Base-by-base conservation (phyloP, 192 early-diverging fungal species). In the Gonapodya sp. region DNA sequence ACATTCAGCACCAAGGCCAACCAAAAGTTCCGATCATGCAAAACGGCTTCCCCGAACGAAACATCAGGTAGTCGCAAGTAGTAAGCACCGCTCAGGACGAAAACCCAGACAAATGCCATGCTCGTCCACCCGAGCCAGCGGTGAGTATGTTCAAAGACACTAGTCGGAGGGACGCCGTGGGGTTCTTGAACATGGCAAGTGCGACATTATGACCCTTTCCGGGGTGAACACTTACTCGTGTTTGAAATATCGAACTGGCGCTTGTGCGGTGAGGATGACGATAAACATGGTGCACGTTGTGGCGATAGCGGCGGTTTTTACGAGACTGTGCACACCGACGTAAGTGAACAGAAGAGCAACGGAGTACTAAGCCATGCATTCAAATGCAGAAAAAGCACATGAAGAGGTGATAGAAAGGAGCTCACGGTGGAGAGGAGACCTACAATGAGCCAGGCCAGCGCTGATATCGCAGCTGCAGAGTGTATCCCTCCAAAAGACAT, bases 191-290 rank as follows among this genome's bases (percentile, higher is more conserved):
- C 46, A 64, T 24, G 24, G 24, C 8, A 24, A 16, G 46, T 16
- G 46, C 46, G 46, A 24, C 8, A 16, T 64, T 16, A 24, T 8
- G 46, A 64, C 46, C 8, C 46, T 8, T 64, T 64, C 8, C 8
- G 24, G 24, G 46, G 24, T 8, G 24, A 24, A 64, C 46, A 64
- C 46, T 8, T 64, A 64, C 46, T 64, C 46, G 24, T 64, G 46
- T 24, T 8, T 24, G 46, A 64, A 64, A 24, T 64, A 64, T 64
- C 46, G 46, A 24, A 64, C 46, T 16, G 46, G 46, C 46, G 46
- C 46, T 64, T 64, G 46, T 64, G 46, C 46, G 46, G 46, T 64
- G 46, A 64, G 46, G 46, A 64, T 64, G 46, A 64, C 24, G 46
- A 64, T 64, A 24, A 64, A 64, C 46, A 64, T 64, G 46, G 46